A percentile compares a stretch with the other conserved stretches of the same genome.
Conservation (phyloP, 176 grass and related monocot genomes). For the Zizania latifolia region DNA sequence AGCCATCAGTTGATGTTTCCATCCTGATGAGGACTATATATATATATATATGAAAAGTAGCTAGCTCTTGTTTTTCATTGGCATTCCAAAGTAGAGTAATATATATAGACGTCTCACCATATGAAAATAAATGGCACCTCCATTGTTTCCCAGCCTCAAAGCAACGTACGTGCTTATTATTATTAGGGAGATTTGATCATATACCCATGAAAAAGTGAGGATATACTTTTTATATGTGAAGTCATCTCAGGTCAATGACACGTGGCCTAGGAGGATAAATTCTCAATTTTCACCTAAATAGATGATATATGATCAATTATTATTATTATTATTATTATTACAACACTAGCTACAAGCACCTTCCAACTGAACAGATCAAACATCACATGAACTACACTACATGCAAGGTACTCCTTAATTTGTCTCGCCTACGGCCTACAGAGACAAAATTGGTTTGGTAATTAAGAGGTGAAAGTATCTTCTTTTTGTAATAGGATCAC, state of each 20-base stretch:
- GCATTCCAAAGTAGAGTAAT: background rate
- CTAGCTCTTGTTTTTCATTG: background rate
- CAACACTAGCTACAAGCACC: background rate
- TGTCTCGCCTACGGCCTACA: background rate
- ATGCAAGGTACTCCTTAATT: background rate
- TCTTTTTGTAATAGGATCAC: background rate
- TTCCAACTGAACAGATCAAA: background rate
- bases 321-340: too few relatives aligned
- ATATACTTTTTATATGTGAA: too few relatives aligned
- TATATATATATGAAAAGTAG: background rate
- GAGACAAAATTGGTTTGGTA: background rate
- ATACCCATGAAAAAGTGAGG: too few relatives aligned
- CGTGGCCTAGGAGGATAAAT: too few relatives aligned
- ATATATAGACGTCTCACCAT: background rate
- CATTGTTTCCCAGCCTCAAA: background rate
- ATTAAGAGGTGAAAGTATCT: background rate
- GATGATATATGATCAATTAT: too few relatives aligned
- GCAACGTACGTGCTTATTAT: background rate
- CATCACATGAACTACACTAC: too few relatives aligned
- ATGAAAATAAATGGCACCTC: background rate
- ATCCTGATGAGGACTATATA: background rate
- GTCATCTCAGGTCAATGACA: too few relatives aligned
- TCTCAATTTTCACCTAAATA: too few relatives aligned
- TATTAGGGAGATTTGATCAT: too few relatives aligned
- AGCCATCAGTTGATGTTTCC: background rate